phyloP scores from a whole-genome alignment of 208 protist species.

The Trypanosomatidae sp. region DNA sequence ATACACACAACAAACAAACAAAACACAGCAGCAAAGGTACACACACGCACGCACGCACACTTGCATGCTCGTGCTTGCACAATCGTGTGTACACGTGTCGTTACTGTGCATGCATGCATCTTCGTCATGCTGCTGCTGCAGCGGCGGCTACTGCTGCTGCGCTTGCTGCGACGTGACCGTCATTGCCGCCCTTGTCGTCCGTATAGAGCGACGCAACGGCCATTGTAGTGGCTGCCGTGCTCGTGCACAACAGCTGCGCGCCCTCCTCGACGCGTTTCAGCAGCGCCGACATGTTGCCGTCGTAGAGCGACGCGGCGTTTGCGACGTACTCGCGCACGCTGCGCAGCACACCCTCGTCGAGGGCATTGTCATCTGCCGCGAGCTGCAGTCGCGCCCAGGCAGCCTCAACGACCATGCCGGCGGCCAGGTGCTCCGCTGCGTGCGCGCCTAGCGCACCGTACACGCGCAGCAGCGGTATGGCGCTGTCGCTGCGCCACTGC shows the following conservation, averaged over 20 bases:
- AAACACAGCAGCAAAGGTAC: too few relatives aligned
- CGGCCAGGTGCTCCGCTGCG: constrained; percentile 67
- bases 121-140: background rate
- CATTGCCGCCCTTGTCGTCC: too few relatives aligned
- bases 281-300: constrained; percentile 34
- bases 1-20: too few relatives aligned
- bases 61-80: too few relatives aligned
- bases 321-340: constrained; percentile 39
- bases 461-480: constrained; percentile 72
- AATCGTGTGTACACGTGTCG: too few relatives aligned
- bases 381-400: constrained; percentile 54
- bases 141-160: too few relatives aligned
- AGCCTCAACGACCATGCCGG: constrained; percentile 60
- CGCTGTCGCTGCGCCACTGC: constrained; percentile 62
- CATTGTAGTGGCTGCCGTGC: background rate
- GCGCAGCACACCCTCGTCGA: constrained; percentile 50
- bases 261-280: constrained; percentile 58
- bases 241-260: constrained; percentile 20
- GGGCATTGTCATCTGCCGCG: constrained; percentile 28
- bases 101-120: too few relatives aligned
- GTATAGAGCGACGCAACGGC: too few relatives aligned
- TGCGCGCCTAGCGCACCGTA: constrained; percentile 53
- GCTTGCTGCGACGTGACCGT: too few relatives aligned
- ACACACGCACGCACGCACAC: too few relatives aligned
- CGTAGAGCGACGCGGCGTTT: constrained; percentile 40